Percentiles rank a stretch among this genome's conserved stretches.
Evolutionary conservation across 768 basidiomycete species (phyloP).

Genomic region (Pleurotus sapidus): DNA sequence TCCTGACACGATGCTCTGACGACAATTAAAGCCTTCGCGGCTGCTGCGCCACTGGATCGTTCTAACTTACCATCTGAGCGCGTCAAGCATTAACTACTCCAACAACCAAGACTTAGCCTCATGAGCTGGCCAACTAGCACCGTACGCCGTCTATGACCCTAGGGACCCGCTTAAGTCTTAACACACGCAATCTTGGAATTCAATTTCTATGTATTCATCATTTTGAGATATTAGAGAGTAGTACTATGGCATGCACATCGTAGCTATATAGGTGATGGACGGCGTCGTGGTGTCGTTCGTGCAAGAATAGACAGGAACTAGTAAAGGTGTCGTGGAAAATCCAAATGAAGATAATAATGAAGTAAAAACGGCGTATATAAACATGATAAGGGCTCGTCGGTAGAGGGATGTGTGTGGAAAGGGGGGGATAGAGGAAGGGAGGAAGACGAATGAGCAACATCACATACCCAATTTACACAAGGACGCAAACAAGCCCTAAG

Average conservation of each 20-base stretch:
- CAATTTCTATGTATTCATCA: slow-evolving; percentile 2
- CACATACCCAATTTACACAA: neutral
- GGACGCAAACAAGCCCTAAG: neutral
- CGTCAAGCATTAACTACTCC: no score
- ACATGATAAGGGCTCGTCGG: slow-evolving; percentile 1
- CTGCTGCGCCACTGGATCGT: no score
- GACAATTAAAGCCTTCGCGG: no score
- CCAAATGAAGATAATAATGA: slow-evolving; percentile 1
- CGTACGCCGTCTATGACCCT: no score
- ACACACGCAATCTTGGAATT: neutral
- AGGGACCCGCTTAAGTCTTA: neutral
- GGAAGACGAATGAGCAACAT: neutral
- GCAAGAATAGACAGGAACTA: neutral
- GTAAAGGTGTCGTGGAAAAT: neutral
- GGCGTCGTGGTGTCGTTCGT: neutral
- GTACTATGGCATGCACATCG: slow-evolving; percentile 7
- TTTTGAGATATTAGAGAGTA: slow-evolving; percentile 3
- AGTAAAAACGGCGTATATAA: slow-evolving; percentile 4
- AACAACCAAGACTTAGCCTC: no score
- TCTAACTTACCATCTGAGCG: no score
- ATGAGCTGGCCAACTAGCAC: no score
- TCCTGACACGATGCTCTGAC: no score
- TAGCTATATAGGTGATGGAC: neutral
- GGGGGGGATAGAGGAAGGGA: neutral
- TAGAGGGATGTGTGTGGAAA: neutral